Percentiles rank a stretch among this genome's conserved stretches.
These are phyloP conservation scores for Jacaranda mimosifolia DNA, from an alignment of 257 asterid genomes.

Conservation along the genomic window DNA sequence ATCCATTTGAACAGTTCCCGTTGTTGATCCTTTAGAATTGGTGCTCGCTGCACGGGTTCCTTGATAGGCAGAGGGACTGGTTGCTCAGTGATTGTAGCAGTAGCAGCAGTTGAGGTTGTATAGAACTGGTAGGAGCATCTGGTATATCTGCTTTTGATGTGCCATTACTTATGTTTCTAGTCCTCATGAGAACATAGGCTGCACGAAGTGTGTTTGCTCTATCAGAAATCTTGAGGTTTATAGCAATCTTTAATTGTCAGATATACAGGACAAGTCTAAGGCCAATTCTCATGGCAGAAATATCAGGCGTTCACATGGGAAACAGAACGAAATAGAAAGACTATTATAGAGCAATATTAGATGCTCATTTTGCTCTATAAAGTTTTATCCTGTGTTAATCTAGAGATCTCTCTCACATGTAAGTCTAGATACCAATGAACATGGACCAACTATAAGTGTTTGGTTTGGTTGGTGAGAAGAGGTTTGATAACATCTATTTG, in stretches of 20 bases:
- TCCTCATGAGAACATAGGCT: constrained; percentile 74
- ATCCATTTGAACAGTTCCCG: no score
- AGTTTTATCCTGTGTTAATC: no score
- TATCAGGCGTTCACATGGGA: neutral
- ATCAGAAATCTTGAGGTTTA: constrained; percentile 12
- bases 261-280: neutral
- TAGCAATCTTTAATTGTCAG: neutral
- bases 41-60: constrained; percentile 37
- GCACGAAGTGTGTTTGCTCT: constrained; percentile 24
- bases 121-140: constrained; percentile 43
- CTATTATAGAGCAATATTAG: no score
- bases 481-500: no score
- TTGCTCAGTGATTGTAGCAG: constrained; percentile 43
- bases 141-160: constrained; percentile 45
- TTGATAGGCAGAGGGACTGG: constrained; percentile 39
- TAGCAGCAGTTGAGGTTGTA: constrained; percentile 38
- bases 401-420: neutral
- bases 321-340: neutral
- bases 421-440: neutral
- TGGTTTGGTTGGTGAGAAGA: neutral
- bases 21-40: no score
- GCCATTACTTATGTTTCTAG: constrained; percentile 50
- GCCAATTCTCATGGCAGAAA: neutral
- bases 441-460: neutral
- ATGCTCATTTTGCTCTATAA: no score